Conservation (phyloP, 2,329 filamentous ascomycete genomes). For the Trichoderma cornu-damae region DNA sequence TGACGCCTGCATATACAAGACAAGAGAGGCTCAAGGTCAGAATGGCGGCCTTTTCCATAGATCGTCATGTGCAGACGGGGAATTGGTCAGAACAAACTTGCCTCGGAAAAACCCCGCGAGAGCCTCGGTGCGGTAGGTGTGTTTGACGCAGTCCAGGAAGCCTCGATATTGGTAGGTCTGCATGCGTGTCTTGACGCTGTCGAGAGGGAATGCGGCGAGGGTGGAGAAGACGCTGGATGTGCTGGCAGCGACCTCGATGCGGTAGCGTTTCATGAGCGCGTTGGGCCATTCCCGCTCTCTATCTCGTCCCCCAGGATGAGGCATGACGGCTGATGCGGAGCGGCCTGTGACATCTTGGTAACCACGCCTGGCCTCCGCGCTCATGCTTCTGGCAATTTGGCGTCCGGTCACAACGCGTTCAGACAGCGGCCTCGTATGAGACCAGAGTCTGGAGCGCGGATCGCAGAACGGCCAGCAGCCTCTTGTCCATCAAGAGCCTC, state of each 20-base stretch:
- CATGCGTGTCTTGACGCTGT: slow-evolving; percentile 86
- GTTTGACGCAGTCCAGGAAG: slow-evolving; percentile 66
- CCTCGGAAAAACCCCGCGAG: slow-evolving; percentile 75
- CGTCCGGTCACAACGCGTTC: slow-evolving; percentile 26
- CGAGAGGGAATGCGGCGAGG: slow-evolving; percentile 75
- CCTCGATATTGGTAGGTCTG: slow-evolving; percentile 77
- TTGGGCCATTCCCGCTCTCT: slow-evolving; percentile 33
- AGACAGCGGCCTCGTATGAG: slow-evolving; percentile 28
- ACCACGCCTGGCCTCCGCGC: slow-evolving; percentile 33
- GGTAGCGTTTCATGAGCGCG: slow-evolving; percentile 64
- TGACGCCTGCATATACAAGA: slow-evolving; percentile 54
- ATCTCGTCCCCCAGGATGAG: slow-evolving; percentile 25
- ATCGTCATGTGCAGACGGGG: neutral
- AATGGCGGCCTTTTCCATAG: neutral
- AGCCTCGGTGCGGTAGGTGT: slow-evolving; percentile 71
- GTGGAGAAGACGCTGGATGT: slow-evolving; percentile 74
- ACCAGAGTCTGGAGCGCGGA: slow-evolving; percentile 29
- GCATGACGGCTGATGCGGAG: slow-evolving; percentile 30
- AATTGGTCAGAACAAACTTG: slow-evolving; percentile 33
- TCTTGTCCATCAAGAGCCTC: slow-evolving; percentile 36
- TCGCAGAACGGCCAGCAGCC: slow-evolving; percentile 33
- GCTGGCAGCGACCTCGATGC: slow-evolving; percentile 74
- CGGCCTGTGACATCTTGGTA: slow-evolving; percentile 38
- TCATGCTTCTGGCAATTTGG: slow-evolving; percentile 35
- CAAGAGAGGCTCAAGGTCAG: neutral